A percentile compares a stretch with the other conserved stretches of the same genome.
Evolutionary conservation across 768 basidiomycete genomes (phyloP).

Genomic region (Gloeopeniophorella convolvens): DNA sequence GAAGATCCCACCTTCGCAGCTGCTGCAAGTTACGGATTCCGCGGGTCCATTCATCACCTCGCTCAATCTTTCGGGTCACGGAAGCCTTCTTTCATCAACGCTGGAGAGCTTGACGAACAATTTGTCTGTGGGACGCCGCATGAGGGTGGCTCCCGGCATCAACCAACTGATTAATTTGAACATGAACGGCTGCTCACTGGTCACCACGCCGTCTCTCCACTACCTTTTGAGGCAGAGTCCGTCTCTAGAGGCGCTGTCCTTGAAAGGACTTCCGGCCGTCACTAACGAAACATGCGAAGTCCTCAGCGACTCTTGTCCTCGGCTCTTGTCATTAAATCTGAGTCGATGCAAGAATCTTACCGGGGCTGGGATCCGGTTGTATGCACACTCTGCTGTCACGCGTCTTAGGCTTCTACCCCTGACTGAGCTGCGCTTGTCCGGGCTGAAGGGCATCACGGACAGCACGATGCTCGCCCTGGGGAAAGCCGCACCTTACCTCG

Average conservation of each 20-base stretch:
- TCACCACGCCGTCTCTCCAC: constrained; percentile 65
- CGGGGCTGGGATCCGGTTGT: constrained; percentile 49
- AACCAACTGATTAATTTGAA: constrained; percentile 70
- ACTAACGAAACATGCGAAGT: constrained; percentile 70
- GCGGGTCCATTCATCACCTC: constrained; percentile 60
- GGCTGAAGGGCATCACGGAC: constrained; percentile 56
- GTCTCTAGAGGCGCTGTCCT: constrained; percentile 45
- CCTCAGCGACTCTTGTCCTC: constrained; percentile 51
- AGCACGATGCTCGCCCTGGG: constrained; percentile 60
- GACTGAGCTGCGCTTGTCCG: constrained; percentile 60
- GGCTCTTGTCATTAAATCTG: constrained; percentile 57
- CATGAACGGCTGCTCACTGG: constrained; percentile 60
- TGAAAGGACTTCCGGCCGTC: constrained; percentile 65
- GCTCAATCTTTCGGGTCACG: constrained; percentile 61
- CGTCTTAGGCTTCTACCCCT: constrained; percentile 47
- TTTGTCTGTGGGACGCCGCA: constrained; percentile 40
- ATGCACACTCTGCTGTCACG: constrained; percentile 38
- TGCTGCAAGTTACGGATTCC: constrained; percentile 45
- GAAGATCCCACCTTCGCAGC: constrained; percentile 40
- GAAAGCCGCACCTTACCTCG: constrained; percentile 60
- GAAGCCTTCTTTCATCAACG: constrained; percentile 40
- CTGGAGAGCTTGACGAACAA: constrained; percentile 48
- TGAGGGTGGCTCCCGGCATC: constrained; percentile 33
- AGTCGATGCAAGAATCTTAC: constrained; percentile 65
- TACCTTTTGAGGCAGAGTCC: constrained; percentile 63